phyloP scores from a whole-genome alignment of 345 rosid species.

The Trapa bicornis region DNA sequence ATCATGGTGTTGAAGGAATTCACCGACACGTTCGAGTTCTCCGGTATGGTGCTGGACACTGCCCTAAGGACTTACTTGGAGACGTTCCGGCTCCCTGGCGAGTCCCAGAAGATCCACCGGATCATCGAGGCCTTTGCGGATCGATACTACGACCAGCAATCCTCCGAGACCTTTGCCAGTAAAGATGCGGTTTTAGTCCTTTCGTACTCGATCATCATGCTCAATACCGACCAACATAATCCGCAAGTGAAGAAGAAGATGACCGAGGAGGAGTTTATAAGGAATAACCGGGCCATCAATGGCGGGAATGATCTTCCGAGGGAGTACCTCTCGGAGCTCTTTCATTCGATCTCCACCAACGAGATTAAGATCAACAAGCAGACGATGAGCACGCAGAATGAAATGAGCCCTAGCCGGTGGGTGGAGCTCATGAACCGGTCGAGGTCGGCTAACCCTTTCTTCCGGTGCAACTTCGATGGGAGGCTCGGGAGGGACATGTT shows the following conservation, averaged over 20 bases:
- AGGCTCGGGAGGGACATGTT: conserved; percentile 83
- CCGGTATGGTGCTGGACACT: conserved; percentile 67
- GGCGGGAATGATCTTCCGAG: conserved; percentile 82
- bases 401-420: conserved; percentile 74
- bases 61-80: conserved; percentile 71
- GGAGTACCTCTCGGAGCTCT: conserved; percentile 77
- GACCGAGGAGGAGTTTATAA: conserved; percentile 92
- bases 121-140: conserved; percentile 77
- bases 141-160: conserved; percentile 53
- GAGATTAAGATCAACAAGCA: conserved; percentile 46
- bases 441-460: conserved; percentile 30
- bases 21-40: conserved; percentile 56
- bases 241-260: conserved; percentile 89
- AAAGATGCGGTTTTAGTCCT: conserved; percentile 66
- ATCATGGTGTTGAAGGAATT: conserved; percentile 63
- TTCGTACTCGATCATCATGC: conserved; percentile 90
- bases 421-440: conserved; percentile 57
- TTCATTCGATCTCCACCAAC: conserved; percentile 52
- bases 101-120: conserved; percentile 79
- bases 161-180: conserved; percentile 50
- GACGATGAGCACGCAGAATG: conserved; percentile 25
- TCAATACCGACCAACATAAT: conserved; percentile 86
- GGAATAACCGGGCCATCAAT: conserved; percentile 75
- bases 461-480: conserved; percentile 47
- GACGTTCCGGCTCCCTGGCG: conserved; percentile 78